A percentile compares a stretch with the other conserved stretches of the same genome.
These are phyloP conservation scores for Aspergillus aculeatus DNA, from an alignment of 2,329 filamentous ascomycete species.

Conservation along the genomic window DNA sequence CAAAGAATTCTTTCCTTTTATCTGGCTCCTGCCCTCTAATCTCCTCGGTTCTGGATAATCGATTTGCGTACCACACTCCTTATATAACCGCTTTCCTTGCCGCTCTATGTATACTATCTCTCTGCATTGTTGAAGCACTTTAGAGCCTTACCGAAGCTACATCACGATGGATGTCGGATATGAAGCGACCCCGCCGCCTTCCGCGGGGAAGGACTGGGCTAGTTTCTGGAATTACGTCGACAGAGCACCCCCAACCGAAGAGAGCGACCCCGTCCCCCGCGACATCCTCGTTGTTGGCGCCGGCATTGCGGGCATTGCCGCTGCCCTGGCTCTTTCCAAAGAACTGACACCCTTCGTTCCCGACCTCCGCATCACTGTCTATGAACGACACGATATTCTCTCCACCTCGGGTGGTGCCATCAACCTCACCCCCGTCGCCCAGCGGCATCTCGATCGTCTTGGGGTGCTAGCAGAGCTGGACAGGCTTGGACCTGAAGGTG, in stretches of 20 bases:
- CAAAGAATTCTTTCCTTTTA: background rate
- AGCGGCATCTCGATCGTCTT: slow-evolving; percentile 44
- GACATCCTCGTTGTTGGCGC: slow-evolving; percentile 36
- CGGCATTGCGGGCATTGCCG: slow-evolving; percentile 37
- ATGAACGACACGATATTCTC: slow-evolving; percentile 41
- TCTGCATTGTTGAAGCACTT: background rate
- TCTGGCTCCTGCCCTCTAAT: background rate
- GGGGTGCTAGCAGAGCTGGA: slow-evolving; percentile 41
- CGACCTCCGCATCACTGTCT: slow-evolving; percentile 38
- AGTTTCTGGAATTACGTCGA: slow-evolving; percentile 4
- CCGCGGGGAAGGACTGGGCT: slow-evolving; percentile 10
- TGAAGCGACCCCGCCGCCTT: slow-evolving; percentile 6
- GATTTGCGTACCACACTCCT: background rate
- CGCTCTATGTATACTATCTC: background rate
- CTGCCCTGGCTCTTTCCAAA: slow-evolving; percentile 32
- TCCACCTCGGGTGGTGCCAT: slow-evolving; percentile 47
- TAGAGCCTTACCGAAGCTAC: background rate
- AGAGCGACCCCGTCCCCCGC: slow-evolving; percentile 15
- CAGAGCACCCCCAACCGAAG: background rate
- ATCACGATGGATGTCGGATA: slow-evolving; percentile 10
- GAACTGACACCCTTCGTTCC: slow-evolving; percentile 36
- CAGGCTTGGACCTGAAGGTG: slow-evolving; percentile 39
- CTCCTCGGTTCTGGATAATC: slow-evolving; percentile 1
- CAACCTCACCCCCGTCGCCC: slow-evolving; percentile 46
- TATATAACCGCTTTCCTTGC: background rate